Conservation (phyloP, 305 asterid genomes). For the Ilex paraguariensis region DNA sequence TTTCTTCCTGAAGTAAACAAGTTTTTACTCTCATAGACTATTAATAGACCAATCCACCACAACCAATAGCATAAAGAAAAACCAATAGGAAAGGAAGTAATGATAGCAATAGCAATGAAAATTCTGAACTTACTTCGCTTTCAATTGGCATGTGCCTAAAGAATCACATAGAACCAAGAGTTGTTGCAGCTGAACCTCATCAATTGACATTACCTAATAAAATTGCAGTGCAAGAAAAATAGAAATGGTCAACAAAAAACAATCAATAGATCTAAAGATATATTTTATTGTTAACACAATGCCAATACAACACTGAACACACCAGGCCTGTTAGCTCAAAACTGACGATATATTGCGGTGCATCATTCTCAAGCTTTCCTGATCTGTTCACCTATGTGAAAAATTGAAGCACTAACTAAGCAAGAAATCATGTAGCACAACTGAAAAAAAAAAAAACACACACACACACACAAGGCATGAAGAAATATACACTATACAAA, state of each 20-base stretch:
- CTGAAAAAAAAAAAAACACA: no score
- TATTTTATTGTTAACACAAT: background rate
- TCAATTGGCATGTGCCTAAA: constrained; percentile 59
- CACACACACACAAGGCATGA: no score
- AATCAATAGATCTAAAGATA: constrained; percentile 2
- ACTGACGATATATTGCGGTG: constrained; percentile 72
- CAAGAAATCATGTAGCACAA: no score
- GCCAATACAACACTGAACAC: constrained; percentile 19
- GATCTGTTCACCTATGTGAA: constrained; percentile 78
- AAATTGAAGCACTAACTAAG: background rate
- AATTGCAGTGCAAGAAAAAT: constrained; percentile 14
- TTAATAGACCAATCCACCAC: no score
- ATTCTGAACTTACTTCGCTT: constrained; percentile 63
- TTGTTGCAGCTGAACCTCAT: constrained; percentile 81
- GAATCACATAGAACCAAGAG: constrained; percentile 65
- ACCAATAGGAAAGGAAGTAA: constrained; percentile 1
- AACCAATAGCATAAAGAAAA: background rate
- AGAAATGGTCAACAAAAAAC: constrained; percentile 15
- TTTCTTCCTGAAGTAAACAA: no score
- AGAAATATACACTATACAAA: no score
- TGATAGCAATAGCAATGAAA: constrained; percentile 12
- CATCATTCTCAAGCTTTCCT: constrained; percentile 71
- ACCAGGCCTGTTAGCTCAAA: constrained; percentile 64
- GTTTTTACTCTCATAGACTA: no score
- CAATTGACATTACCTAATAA: constrained; percentile 61